phyloP scores from a whole-genome alignment of 345 rosid species.

The Limnanthes douglasii region DNA sequence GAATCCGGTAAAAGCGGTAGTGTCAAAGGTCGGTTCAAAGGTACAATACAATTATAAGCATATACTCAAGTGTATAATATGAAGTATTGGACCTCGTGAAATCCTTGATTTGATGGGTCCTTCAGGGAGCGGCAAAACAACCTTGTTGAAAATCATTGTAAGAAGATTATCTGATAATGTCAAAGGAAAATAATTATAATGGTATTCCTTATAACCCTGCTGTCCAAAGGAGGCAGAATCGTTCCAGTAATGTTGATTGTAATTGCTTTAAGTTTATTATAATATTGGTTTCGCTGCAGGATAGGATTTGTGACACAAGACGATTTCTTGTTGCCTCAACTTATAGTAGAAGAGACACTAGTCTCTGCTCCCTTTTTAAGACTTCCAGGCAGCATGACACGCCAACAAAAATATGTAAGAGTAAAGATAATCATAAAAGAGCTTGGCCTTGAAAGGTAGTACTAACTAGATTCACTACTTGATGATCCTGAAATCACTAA shows the following conservation, averaged over 20 bases:
- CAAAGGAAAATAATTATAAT: slow-evolving; percentile 59
- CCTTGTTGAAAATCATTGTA: slow-evolving; percentile 71
- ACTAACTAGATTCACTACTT: no score
- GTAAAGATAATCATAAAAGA: slow-evolving; percentile 72
- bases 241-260: no score
- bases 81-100: slow-evolving; percentile 85
- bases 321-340: slow-evolving; percentile 82
- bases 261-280: no score
- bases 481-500: no score
- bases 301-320: slow-evolving; percentile 97
- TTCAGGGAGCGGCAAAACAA: slow-evolving; percentile 97
- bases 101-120: slow-evolving; percentile 96
- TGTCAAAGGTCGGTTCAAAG: slow-evolving; percentile 51
- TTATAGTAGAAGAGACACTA: slow-evolving; percentile 85
- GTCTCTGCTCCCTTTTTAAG: slow-evolving; percentile 78
- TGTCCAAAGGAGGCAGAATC: slow-evolving; percentile 60
- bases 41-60: slow-evolving; percentile 60
- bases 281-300: slow-evolving; percentile 19
- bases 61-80: slow-evolving; percentile 72
- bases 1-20: slow-evolving; percentile 50
- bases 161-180: slow-evolving; percentile 69
- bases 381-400: slow-evolving; percentile 74
- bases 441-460: slow-evolving; percentile 94
- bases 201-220: slow-evolving; percentile 53
- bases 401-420: slow-evolving; percentile 55